Evolutionary conservation across 768 basidiomycete species (phyloP), one percentile per base, ranked within the genome.

Genomic region (Rhizopogon salebrosus): DNA sequence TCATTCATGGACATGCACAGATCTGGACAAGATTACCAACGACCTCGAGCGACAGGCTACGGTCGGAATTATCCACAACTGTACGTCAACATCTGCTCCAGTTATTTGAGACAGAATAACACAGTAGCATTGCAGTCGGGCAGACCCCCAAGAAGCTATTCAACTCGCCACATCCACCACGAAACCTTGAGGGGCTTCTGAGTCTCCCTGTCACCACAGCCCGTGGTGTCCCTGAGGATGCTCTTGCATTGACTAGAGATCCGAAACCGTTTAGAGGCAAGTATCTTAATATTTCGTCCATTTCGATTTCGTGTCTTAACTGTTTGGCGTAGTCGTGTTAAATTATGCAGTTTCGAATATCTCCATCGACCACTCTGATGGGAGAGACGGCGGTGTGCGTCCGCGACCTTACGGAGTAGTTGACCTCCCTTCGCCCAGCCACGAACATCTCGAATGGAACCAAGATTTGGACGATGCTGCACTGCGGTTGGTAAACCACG

Each of bases 51-150:
- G 89, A 34, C 92, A 93, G 62, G 94, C 95, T 0, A 92, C 92
- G 6, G 89, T 95, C 18, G 93, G 93, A 2, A 95, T 95, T 52
- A 95, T 97, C 45, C 93, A 95, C 67, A 95, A 95, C 57, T 98
- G 91, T 90, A 59, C 36, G 79, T 63, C n/a, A 13, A 22, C 10
- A 34, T 40, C 20, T 52, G 38, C 24, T 29, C 16, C 16, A 42
- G 11, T 23, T 29, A 10, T 29, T 50, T 61, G 2, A 58, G 42
- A 9, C 11, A 34, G 20, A 22, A 3, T 35, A 2, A 6, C 22
- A 41, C 34, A 37, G 40, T 48, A 11, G 24, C 26, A 18, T 26
- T 43, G 27, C 57, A 92, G 89, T 97, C 58, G 94, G 94, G 13
- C 93, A 95, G 70, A 95, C 94, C 0, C 94, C 94, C 9, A 78